A percentile compares a stretch with the other conserved stretches of the same genome.
Conservation (phyloP, 805 yeast species). For the Metahyphopichia silvanorum region DNA sequence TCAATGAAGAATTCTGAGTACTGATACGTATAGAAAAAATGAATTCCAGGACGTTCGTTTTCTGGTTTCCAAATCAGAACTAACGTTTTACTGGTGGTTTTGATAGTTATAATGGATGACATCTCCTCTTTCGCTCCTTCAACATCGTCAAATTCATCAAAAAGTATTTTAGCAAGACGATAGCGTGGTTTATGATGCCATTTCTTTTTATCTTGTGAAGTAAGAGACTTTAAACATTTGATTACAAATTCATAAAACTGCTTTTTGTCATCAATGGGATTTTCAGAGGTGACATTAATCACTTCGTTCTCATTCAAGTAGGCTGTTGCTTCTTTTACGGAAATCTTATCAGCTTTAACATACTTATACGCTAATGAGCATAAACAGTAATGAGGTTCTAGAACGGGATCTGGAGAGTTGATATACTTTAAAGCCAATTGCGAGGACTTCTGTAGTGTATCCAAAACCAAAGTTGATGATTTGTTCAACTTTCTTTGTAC, state of each 20-base stretch:
- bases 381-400: conserved; percentile 77
- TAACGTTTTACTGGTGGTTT: conserved; percentile 64
- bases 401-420: conserved; percentile 48
- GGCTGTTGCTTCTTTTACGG: conserved; percentile 33
- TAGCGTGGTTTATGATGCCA: conserved; percentile 91
- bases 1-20: conserved; percentile 65
- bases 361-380: conserved; percentile 59
- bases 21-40: conserved; percentile 71
- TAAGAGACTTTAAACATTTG: conserved; percentile 44
- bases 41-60: conserved; percentile 87
- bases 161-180: conserved; percentile 61
- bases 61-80: conserved; percentile 94
- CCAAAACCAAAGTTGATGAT: conserved; percentile 32
- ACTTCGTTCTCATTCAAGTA: conserved; percentile 38
- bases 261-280: conserved; percentile 7
- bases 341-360: conserved; percentile 34
- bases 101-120: conserved; percentile 59
- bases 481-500: conserved; percentile 48
- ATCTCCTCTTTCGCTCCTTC: conserved; percentile 62
- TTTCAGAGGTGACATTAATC: conserved; percentile 5
- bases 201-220: conserved; percentile 66
- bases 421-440: conserved; percentile 33
- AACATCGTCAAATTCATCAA: conserved; percentile 50
- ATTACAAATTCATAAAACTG: conserved; percentile 41
- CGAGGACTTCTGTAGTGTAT: conserved; percentile 45